Percentiles rank a stretch among this genome's conserved stretches.
These are phyloP conservation scores for Gloeopeniophorella convolvens DNA, from an alignment of 768 basidiomycete species.

Conservation along the genomic window DNA sequence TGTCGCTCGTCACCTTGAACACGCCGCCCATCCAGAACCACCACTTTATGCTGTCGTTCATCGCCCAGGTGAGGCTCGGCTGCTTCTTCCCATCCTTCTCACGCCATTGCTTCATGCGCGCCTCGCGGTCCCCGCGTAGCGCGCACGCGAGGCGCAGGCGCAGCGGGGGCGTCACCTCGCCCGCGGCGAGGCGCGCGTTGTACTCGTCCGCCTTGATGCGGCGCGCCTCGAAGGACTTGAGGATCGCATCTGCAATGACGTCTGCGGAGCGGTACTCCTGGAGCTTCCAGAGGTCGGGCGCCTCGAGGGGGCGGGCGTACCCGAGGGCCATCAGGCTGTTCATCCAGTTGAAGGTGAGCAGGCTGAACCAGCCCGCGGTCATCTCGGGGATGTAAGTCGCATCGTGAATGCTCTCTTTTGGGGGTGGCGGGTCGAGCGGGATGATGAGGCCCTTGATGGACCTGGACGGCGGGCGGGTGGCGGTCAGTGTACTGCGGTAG, in stretches of 20 bases:
- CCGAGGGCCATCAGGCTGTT: conserved; percentile 65
- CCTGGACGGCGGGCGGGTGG: not conserved
- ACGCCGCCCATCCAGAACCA: conserved; percentile 72
- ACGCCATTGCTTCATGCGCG: conserved; percentile 59
- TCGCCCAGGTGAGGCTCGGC: conserved; percentile 58
- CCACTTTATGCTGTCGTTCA: conserved; percentile 74
- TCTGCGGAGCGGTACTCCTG: conserved; percentile 54
- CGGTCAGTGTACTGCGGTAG: not conserved
- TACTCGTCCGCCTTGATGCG: conserved; percentile 54
- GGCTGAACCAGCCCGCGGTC: conserved; percentile 50
- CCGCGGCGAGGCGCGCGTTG: conserved; percentile 60
- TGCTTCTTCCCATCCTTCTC: conserved; percentile 53
- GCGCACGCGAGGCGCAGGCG: conserved; percentile 51
- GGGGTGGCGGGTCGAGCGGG: conserved; percentile 30
- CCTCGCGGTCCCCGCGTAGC: conserved; percentile 43
- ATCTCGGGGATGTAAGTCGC: conserved; percentile 59
- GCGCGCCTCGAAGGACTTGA: conserved; percentile 56
- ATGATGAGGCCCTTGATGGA: conserved; percentile 15
- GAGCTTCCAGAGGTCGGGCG: conserved; percentile 75
- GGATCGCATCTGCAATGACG: conserved; percentile 55
- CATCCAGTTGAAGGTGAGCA: conserved; percentile 72
- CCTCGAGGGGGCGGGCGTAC: conserved; percentile 74
- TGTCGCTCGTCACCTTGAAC: conserved; percentile 56
- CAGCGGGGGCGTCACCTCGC: conserved; percentile 52
- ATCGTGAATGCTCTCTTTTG: conserved; percentile 52